Conservation (phyloP, 2,329 filamentous ascomycete species). For the Whalleya microplaca region DNA sequence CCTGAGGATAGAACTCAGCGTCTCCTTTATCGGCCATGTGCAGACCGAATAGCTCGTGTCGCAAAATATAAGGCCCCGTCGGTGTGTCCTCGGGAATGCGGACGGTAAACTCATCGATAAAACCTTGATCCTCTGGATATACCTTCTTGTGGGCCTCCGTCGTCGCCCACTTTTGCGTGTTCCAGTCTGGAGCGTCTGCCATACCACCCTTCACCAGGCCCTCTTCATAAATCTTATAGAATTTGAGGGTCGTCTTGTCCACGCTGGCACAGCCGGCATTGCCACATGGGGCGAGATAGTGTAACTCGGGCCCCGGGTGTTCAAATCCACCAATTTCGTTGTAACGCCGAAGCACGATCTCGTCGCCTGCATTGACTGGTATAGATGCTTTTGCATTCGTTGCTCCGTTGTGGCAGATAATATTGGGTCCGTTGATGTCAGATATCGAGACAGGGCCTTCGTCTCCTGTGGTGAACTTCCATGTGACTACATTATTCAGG, state of each 20-base stretch:
- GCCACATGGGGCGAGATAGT: constrained; percentile 41
- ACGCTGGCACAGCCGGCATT: constrained; percentile 36
- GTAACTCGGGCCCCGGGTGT: constrained; percentile 36
- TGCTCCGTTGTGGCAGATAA: constrained; percentile 24
- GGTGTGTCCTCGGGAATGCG: constrained; percentile 38
- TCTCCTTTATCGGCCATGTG: constrained; percentile 28
- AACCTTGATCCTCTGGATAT: constrained; percentile 50
- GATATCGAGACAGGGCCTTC: constrained; percentile 24
- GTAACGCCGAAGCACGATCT: constrained; percentile 34
- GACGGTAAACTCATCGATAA: constrained; percentile 44
- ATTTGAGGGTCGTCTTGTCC: constrained; percentile 37
- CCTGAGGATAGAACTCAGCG: constrained; percentile 32
- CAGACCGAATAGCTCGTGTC: constrained; percentile 34
- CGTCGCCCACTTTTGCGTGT: constrained; percentile 49
- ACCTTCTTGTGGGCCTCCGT: constrained; percentile 47
- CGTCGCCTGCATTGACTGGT: constrained; percentile 30
- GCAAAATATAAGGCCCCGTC: constrained; percentile 30
- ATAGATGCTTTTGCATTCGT: constrained; percentile 22
- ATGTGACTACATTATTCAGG: constrained; percentile 30
- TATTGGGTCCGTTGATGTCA: constrained; percentile 18
- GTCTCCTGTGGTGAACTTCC: constrained; percentile 28
- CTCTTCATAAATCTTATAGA: constrained; percentile 37
- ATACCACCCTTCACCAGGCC: constrained; percentile 33
- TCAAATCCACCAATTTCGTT: constrained; percentile 25
- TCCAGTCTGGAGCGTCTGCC: constrained; percentile 43